Base-by-base conservation (phyloP, 371 early-diverging fungal genomes). In the Nematocida parisii region DNA sequence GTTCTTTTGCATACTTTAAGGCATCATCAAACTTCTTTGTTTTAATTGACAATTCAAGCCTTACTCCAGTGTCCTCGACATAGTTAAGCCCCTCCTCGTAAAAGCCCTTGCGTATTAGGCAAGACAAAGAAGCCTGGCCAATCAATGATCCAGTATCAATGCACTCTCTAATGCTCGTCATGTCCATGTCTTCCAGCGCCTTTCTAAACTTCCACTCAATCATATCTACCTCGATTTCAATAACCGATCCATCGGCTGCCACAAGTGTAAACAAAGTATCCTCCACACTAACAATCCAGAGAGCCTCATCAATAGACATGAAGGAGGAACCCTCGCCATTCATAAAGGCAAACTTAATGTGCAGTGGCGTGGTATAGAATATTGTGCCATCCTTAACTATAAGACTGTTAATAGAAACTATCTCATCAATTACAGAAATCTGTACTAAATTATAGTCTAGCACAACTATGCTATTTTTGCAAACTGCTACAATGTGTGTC, bases 151-250 rank as follows among this genome's bases (percentile, higher is more conserved):
- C 93, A 74, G 90, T 93, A 72, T 93, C 91, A 75, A 98, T 96
- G 68, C 95, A 92, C 82, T 92, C 90, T 55, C 94, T 86, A 0
- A 98, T 93, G 83, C 93, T 92, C 82, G 92, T 92, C 82, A 93
- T 93, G 85, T 94, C 92, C 60, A 91, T 90, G 82, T 90, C 90
- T 47, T 92, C 89, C 47, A 98, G 90, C 0, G 97, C 94, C 67
- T 92, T 87, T 89, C 95, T 97, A 91, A 97, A 98, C 3, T 91
- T 90, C 87, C 94, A 94, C 86, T 98, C 99, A 7, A 95, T 94
- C 9, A 95, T 93, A 82, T 96, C 96, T 75, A 97, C 91, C 54
- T 90, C 89, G 2, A 72, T 33, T 33, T 81, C 82, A 11, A 71
- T 40, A 56, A 95, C 90, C 11, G 89, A 90, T 27, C 91, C 91